Evolutionary conservation across 306 rosid species (phyloP).

Genomic region (Quercus glauca): DNA sequence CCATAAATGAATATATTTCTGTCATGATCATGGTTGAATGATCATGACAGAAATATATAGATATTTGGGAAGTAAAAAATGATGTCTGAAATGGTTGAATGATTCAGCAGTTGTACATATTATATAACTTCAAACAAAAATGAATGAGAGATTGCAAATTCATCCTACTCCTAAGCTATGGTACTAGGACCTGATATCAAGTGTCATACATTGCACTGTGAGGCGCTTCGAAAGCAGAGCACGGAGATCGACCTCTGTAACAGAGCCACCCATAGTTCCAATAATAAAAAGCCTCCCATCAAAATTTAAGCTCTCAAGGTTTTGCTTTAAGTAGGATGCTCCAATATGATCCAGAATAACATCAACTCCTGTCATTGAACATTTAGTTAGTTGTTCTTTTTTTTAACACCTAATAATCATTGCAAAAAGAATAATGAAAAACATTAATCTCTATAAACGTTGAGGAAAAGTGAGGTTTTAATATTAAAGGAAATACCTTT

Average conservation of each 20-base stretch:
- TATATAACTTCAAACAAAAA: background rate
- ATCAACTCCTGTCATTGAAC: constrained; percentile 69
- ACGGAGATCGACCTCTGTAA: constrained; percentile 53
- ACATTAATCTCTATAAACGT: background rate
- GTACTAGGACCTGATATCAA: constrained; percentile 1
- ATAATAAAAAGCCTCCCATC: constrained; percentile 93
- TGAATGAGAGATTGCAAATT: background rate
- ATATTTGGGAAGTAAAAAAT: too few relatives aligned
- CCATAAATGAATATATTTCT: background rate
- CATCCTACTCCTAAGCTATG: background rate
- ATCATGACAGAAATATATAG: too few relatives aligned
- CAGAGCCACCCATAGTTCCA: constrained; percentile 62
- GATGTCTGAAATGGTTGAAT: background rate
- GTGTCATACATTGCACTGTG: constrained; percentile 77
- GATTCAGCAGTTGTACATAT: background rate
- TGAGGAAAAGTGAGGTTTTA: background rate
- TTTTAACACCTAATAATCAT: background rate
- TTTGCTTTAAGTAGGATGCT: constrained; percentile 62
- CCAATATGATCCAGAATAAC: constrained; percentile 92
- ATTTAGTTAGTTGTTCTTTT: background rate
- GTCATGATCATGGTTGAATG: too few relatives aligned
- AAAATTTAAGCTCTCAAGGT: constrained; percentile 73
- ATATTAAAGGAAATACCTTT: constrained; percentile 50
- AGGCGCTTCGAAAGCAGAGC: constrained; percentile 68
- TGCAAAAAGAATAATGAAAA: background rate